phyloP scores from a whole-genome alignment of 2,329 filamentous ascomycete genomes.

The Lasiodiplodia gonubiensis region DNA sequence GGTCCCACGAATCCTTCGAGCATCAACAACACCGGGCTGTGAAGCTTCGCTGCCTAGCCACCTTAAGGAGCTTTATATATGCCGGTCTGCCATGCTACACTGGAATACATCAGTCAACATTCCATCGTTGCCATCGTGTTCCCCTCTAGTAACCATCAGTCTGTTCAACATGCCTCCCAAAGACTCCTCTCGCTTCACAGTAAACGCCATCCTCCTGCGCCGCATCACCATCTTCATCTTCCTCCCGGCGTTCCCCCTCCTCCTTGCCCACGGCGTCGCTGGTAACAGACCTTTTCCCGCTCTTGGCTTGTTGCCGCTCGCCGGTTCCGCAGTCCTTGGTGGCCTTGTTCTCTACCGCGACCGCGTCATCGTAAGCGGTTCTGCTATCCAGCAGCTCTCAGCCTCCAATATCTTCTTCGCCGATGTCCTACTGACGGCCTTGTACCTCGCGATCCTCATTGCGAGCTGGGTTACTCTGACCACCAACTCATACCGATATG shows the following conservation, averaged over 20 bases:
- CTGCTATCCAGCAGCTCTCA: conserved; percentile 6
- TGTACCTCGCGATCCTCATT: background rate
- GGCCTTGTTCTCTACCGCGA: background rate
- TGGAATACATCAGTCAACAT: background rate
- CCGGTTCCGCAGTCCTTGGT: conserved; percentile 1
- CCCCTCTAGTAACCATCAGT: background rate
- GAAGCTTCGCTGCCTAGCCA: background rate
- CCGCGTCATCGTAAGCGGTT: conserved; percentile 6
- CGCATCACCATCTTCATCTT: conserved; percentile 6
- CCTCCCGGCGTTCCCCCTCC: background rate
- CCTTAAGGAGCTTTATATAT: background rate
- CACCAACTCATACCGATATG: background rate
- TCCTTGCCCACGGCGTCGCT: conserved; percentile 13
- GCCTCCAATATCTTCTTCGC: conserved; percentile 11
- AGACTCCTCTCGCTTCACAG: background rate
- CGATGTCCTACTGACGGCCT: background rate
- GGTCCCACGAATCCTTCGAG: background rate
- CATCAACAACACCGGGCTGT: background rate
- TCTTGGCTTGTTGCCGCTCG: conserved; percentile 12
- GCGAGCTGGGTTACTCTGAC: conserved; percentile 3
- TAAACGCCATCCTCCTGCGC: background rate
- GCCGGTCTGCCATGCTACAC: background rate
- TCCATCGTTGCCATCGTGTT: background rate
- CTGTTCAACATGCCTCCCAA: background rate
- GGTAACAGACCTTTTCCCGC: background rate